Evolutionary conservation across 495 filamentous ascomycete species (phyloP).

Genomic region (Aspergillus saccharolyticus): DNA sequence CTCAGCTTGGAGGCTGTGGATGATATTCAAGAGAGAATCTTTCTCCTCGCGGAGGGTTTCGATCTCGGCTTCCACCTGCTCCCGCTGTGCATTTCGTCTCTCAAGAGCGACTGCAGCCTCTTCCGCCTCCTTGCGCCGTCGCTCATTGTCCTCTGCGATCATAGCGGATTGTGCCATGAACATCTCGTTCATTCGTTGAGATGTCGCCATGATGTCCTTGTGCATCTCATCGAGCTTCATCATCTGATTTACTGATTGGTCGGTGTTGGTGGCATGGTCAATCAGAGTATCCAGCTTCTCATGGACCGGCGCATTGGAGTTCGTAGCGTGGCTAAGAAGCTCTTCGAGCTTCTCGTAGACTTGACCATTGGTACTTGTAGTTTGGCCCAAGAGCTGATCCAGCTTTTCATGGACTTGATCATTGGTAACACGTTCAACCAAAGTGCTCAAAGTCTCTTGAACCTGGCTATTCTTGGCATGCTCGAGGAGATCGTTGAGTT

Average conservation of each 20-base stretch:
- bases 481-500: constrained; percentile 78
- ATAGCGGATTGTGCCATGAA: constrained; percentile 72
- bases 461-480: constrained; percentile 52
- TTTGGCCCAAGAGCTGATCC: constrained; percentile 57
- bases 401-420: constrained; percentile 41
- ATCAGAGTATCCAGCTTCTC: constrained; percentile 52
- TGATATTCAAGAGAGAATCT: constrained; percentile 52
- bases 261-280: constrained; percentile 30
- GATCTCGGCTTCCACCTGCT: constrained; percentile 70
- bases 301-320: constrained; percentile 63
- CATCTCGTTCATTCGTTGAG: constrained; percentile 80
- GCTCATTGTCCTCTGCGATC: constrained; percentile 72
- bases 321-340: constrained; percentile 59
- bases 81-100: constrained; percentile 68
- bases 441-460: constrained; percentile 74
- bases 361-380: constrained; percentile 46
- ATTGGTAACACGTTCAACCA: constrained; percentile 58
- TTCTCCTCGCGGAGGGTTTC: constrained; percentile 60
- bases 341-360: constrained; percentile 41
- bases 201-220: constrained; percentile 79
- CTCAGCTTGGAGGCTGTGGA: constrained; percentile 56
- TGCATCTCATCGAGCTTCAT: constrained; percentile 86
- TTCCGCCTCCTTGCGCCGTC: constrained; percentile 73
- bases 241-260: constrained; percentile 52
- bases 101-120: constrained; percentile 79